Percentiles rank a stretch among this genome's conserved stretches.
Conservation (phyloP, 495 filamentous ascomycete species). For the Tricharina praecox region DNA sequence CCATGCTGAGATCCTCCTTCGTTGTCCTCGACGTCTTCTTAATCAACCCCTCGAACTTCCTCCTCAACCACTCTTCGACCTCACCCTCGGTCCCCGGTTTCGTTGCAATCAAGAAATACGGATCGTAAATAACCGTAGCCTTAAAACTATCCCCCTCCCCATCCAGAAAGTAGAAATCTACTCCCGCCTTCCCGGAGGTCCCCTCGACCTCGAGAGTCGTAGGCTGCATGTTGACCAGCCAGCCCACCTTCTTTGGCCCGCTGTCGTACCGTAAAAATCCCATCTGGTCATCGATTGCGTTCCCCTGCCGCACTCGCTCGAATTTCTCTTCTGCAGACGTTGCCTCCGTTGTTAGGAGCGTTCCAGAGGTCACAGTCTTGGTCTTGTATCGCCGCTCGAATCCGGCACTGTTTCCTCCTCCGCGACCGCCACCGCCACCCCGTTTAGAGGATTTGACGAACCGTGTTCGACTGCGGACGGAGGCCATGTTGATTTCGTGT, state of each 20-base stretch:
- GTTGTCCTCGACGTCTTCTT: conserved; percentile 61
- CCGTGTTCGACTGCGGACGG: conserved; percentile 2
- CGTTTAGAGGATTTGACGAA: conserved; percentile 24
- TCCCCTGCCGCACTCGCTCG: conserved; percentile 65
- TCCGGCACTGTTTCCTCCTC: conserved; percentile 23
- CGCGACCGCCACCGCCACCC: conserved; percentile 26
- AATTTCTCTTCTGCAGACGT: conserved; percentile 67
- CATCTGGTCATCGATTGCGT: conserved; percentile 84
- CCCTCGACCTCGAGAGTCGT: conserved; percentile 76
- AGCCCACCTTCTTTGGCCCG: conserved; percentile 69
- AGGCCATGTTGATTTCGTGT: neutral
- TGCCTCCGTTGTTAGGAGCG: conserved; percentile 57
- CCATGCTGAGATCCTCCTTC: conserved; percentile 85
- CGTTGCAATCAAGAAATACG: conserved; percentile 85
- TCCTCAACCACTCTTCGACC: conserved; percentile 86
- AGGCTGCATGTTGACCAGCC: conserved; percentile 88
- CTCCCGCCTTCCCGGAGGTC: conserved; percentile 59
- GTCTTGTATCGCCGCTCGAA: conserved; percentile 27
- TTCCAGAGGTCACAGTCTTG: conserved; percentile 61
- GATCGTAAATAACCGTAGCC: conserved; percentile 87
- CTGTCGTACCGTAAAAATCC: conserved; percentile 86
- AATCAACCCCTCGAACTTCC: conserved; percentile 62
- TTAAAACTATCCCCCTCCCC: conserved; percentile 90
- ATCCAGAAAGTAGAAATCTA: conserved; percentile 95
- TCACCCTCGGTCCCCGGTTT: conserved; percentile 57